Evolutionary conservation across 148 eudicot genomes (phyloP), one percentile per base, ranked within the genome.

Genomic region (Chenopodium album): DNA sequence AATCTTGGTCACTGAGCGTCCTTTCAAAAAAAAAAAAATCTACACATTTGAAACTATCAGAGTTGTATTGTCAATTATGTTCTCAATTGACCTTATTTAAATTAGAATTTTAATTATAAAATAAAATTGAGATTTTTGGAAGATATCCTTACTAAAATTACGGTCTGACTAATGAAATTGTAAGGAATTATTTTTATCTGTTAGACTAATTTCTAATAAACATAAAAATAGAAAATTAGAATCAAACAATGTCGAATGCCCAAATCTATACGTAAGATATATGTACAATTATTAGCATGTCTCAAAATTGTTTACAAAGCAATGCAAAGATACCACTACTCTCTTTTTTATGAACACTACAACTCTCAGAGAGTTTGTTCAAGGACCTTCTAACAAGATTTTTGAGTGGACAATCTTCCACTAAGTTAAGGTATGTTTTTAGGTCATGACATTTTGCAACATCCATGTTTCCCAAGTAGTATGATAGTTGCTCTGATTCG

Each of bases 401-500:
- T 70, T 90, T 91, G 4, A 89, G 28, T 9, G 94, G 92, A 64
- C 93, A 95, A 9, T 82, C 87, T 22, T 87, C 85, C 8, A 95
- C 98, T 67, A 95, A 82, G 29, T 88, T 84, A 0, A 95, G 87
- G 72, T 96, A 96, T 31, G 99, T 96, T 64, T 94, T 91, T 10
- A 96, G 80, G 68, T 96, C 99, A 75, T 96, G 99, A 32, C 97
- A 91, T 34, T 90, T 82, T 22, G 94, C 99, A 4, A 92, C 79
- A 23, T 92, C 78, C 70, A 84, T 81, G 7, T 87, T 83, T 28
- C 72, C 80, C 23, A 84, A 37, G 3, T 88, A 67, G 68, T 78
- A 59, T 0, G 93, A 86, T 54, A 74, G 60, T 85, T 47, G 31
- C 14, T 12, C 66, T 20, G 81, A 64, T 12, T 75, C 81, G 78